Evolutionary conservation across 129 eudicot species (phyloP).

Genomic region (Logfia minima): DNA sequence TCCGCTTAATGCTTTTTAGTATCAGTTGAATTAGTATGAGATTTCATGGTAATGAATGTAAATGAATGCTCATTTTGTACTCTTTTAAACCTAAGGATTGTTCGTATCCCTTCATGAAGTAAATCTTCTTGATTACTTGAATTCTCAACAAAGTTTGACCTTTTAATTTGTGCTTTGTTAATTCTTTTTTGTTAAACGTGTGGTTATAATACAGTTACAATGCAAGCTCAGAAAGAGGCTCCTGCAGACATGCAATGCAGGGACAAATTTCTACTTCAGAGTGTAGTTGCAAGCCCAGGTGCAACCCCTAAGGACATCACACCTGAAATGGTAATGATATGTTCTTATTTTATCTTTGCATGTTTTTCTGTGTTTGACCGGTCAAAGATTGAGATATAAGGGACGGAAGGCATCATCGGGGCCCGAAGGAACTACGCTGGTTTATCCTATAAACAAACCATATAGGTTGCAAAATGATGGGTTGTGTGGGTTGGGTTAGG

Average conservation of each 20-base stretch:
- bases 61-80: too few species aligned
- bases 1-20: too few species aligned
- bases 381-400: conserved; percentile 11
- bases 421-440: neutral
- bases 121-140: neutral
- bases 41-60: neutral
- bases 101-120: neutral
- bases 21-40: neutral
- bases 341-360: conserved; percentile 7
- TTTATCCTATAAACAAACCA: neutral
- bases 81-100: too few species aligned
- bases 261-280: conserved; percentile 91
- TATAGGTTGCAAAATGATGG: neutral
- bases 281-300: conserved; percentile 60
- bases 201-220: conserved; percentile 59
- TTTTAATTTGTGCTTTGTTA: neutral
- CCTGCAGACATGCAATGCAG: conserved; percentile 92
- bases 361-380: conserved; percentile 4
- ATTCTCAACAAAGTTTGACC: neutral
- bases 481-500: neutral
- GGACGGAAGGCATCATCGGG: neutral
- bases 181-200: conserved; percentile 3
- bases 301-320: conserved; percentile 68
- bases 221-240: conserved; percentile 96
- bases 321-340: conserved; percentile 65